Evolutionary conservation across 2,329 filamentous ascomycete species (phyloP).

Genomic region (Camptophora hylomeconis): DNA sequence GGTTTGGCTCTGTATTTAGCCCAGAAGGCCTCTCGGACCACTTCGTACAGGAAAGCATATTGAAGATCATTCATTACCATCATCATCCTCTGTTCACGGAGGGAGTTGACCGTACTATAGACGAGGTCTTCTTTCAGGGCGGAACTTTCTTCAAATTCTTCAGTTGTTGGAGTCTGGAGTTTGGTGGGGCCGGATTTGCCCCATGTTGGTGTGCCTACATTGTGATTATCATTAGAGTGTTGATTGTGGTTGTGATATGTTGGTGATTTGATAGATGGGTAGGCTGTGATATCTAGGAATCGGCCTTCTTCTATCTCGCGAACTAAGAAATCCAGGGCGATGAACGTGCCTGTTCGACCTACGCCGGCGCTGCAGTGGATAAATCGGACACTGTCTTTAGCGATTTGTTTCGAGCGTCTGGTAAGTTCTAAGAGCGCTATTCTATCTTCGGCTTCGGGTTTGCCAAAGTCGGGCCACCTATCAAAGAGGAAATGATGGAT

Average conservation of each 20-base stretch:
- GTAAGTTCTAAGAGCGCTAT: conserved; percentile 39
- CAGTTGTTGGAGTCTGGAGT: conserved; percentile 12
- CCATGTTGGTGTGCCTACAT: conserved; percentile 7
- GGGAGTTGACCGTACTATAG: conserved; percentile 61
- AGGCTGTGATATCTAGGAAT: conserved; percentile 30
- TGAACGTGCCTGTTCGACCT: conserved; percentile 87
- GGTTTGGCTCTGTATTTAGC: conserved; percentile 40
- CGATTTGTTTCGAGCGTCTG: conserved; percentile 31
- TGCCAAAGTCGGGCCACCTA: conserved; percentile 81
- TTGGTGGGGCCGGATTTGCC: conserved; percentile 20
- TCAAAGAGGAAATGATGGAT: conserved; percentile 79
- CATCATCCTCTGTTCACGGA: conserved; percentile 77
- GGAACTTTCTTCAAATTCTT: conserved; percentile 23
- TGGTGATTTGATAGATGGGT: not conserved
- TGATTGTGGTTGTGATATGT: conserved; percentile 1
- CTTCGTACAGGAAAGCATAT: conserved; percentile 78
- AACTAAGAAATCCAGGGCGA: conserved; percentile 84
- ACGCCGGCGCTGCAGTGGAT: conserved; percentile 86
- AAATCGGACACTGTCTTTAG: conserved; percentile 57
- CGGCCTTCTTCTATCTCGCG: conserved; percentile 66
- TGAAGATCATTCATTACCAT: conserved; percentile 91
- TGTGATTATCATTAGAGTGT: not conserved
- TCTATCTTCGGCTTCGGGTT: conserved; percentile 49
- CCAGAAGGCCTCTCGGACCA: conserved; percentile 61
- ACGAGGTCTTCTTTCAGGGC: conserved; percentile 58